phyloP scores from a whole-genome alignment of 768 basidiomycete species.

The Termitomyces sp. region DNA sequence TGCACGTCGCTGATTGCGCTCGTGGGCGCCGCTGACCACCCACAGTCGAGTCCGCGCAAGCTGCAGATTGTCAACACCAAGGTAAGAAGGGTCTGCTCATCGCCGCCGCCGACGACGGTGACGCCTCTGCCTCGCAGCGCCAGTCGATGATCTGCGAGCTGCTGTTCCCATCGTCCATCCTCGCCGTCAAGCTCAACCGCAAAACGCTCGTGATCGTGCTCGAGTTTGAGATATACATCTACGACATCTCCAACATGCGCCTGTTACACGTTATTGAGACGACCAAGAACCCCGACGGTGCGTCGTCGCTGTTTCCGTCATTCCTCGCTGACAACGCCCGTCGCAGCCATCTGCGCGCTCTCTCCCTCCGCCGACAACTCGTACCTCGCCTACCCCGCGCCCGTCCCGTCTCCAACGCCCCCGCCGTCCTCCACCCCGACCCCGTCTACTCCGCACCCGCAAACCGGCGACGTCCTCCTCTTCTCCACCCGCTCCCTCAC shows the following conservation, averaged over 20 bases:
- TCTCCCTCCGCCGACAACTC: constrained; percentile 91
- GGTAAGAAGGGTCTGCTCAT: constrained; percentile 32
- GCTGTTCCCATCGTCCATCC: constrained; percentile 92
- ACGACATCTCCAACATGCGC: constrained; percentile 98
- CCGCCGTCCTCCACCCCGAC: constrained; percentile 42
- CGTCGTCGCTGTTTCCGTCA: constrained; percentile 11
- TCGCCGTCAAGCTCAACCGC: constrained; percentile 96
- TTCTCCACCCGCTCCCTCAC: constrained; percentile 92
- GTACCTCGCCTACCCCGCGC: constrained; percentile 95
- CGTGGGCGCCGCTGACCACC: constrained; percentile 93
- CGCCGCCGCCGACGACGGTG: no score
- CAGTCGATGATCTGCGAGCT: constrained; percentile 99
- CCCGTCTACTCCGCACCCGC: constrained; percentile 32
- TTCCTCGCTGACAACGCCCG: background rate
- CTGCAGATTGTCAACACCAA: constrained; percentile 99
- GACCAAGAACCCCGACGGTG: constrained; percentile 91
- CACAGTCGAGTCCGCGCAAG: constrained; percentile 85
- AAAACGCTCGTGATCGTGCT: constrained; percentile 95
- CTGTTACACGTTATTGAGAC: constrained; percentile 97
- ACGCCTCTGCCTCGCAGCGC: constrained; percentile 41
- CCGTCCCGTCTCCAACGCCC: constrained; percentile 77
- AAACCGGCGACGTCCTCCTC: constrained; percentile 84
- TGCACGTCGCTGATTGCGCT: constrained; percentile 97
- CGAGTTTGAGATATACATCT: constrained; percentile 97
- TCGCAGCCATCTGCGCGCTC: constrained; percentile 89